Conservation (phyloP, 2,329 filamentous ascomycete genomes). For the Sporothrix sp. region DNA sequence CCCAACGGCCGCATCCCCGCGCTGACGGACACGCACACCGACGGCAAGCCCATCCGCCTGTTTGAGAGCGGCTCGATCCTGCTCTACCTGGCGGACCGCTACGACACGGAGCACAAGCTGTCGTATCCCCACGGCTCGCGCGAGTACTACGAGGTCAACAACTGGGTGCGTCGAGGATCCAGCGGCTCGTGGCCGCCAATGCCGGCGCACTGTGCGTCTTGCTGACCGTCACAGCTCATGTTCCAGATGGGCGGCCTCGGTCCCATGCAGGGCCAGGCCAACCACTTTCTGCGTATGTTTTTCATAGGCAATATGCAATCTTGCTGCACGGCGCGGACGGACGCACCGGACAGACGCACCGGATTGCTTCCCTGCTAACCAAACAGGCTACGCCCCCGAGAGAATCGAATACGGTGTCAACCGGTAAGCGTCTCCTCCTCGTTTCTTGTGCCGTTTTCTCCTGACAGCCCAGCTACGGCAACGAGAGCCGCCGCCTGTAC, state of each 20-base stretch:
- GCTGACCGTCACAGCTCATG: constrained; percentile 36
- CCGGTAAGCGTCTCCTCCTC: constrained; percentile 30
- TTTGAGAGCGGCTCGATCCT: constrained; percentile 81
- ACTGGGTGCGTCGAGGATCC: constrained; percentile 48
- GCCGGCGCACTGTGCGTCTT: too few species aligned
- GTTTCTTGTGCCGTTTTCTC: neutral
- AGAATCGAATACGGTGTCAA: constrained; percentile 74
- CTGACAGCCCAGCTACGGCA: constrained; percentile 46
- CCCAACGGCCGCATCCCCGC: constrained; percentile 89
- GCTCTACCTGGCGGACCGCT: constrained; percentile 73
- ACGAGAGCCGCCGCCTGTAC: constrained; percentile 77
- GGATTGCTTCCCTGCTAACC: neutral
- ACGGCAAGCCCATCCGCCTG: constrained; percentile 62
- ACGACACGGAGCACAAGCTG: constrained; percentile 74
- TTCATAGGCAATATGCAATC: too few species aligned
- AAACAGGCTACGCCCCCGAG: constrained; percentile 62
- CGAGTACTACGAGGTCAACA: constrained; percentile 71
- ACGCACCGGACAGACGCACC: neutral
- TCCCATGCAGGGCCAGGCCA: constrained; percentile 75
- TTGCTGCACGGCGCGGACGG: too few species aligned
- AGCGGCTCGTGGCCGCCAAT: too few species aligned
- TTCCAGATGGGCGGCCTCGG: constrained; percentile 74
- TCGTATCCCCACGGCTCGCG: constrained; percentile 63
- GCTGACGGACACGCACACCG: constrained; percentile 65
- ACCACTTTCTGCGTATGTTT: constrained; percentile 62